Evolutionary conservation across 345 rosid species (phyloP).

Genomic region (Bruguiera parviflora): DNA sequence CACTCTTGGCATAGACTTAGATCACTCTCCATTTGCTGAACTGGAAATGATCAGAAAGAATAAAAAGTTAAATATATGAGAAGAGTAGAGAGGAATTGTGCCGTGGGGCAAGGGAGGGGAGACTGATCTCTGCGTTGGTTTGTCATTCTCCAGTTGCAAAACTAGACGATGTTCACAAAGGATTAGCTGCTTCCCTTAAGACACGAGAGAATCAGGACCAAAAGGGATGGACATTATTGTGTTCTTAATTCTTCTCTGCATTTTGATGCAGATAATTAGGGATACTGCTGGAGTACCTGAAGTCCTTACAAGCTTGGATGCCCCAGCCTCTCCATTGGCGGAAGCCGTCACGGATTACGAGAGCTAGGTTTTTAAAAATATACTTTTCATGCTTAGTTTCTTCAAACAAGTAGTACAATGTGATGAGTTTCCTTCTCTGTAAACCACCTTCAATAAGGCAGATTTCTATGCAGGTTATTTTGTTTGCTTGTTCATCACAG

Average conservation of each 20-base stretch:
- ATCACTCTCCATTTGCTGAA: too few relatives aligned
- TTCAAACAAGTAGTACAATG: slow-evolving; percentile 5
- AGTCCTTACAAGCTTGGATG: slow-evolving; percentile 78
- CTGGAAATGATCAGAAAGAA: too few relatives aligned
- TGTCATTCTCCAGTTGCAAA: neutral
- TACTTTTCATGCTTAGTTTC: neutral
- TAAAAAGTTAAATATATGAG: too few relatives aligned
- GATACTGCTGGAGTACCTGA: slow-evolving; percentile 72
- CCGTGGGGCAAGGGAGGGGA: neutral
- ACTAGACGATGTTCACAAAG: neutral
- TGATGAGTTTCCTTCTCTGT: slow-evolving; percentile 4
- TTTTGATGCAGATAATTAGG: slow-evolving; percentile 60
- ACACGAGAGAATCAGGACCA: neutral
- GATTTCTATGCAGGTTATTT: neutral
- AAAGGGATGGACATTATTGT: neutral
- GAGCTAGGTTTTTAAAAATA: slow-evolving; percentile 39
- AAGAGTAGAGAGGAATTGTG: neutral
- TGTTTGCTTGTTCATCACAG: neutral
- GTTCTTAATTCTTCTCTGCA: neutral
- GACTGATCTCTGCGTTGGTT: neutral
- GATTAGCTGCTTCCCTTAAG: neutral
- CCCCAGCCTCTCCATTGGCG: slow-evolving; percentile 34
- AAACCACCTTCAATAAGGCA: slow-evolving; percentile 9
- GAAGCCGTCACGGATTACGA: slow-evolving; percentile 53
- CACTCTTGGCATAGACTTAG: too few relatives aligned